phyloP scores from a whole-genome alignment of 192 early-diverging fungal species.

The Coemansia furcata region DNA sequence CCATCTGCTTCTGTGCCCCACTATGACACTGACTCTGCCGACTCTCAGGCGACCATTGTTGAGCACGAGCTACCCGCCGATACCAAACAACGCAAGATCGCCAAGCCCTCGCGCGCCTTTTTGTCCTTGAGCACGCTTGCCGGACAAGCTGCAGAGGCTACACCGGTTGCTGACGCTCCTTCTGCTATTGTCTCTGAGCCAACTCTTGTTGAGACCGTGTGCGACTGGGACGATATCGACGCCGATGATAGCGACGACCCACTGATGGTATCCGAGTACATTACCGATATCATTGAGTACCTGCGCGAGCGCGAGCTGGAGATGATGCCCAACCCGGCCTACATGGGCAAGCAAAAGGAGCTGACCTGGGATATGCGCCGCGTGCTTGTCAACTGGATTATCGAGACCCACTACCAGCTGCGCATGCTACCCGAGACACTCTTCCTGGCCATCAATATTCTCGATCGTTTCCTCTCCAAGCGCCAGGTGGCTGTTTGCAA shows the following conservation, averaged over 20 bases:
- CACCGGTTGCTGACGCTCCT: not conserved
- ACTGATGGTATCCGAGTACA: constrained; percentile 92
- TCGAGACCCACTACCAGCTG: constrained; percentile 90
- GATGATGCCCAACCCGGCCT: constrained; percentile 75
- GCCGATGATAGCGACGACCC: constrained; percentile 79
- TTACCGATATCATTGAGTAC: constrained; percentile 88
- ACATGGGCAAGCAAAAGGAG: constrained; percentile 83
- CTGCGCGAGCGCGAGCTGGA: constrained; percentile 72
- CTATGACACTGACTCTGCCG: too few species aligned
- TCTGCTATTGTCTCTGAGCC: constrained; percentile 4
- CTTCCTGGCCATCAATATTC: constrained; percentile 87
- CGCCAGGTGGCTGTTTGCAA: constrained; percentile 83
- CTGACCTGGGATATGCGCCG: constrained; percentile 90
- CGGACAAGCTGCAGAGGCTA: constrained; percentile 12
- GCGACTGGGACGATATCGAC: constrained; percentile 74
- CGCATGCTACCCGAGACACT: constrained; percentile 92
- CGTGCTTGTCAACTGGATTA: constrained; percentile 94
- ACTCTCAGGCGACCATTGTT: too few species aligned
- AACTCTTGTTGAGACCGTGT: not conserved
- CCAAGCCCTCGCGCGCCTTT: too few species aligned
- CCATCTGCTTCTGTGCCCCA: not conserved
- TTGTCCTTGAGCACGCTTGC: too few species aligned
- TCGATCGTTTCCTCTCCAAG: constrained; percentile 90
- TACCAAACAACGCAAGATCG: too few species aligned
- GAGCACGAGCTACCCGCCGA: too few species aligned